Evolutionary conservation across 176 grass and related monocot genomes (phyloP), one percentile per base, ranked within the genome.

Genomic region (barley (Hordeum vulgare)): DNA sequence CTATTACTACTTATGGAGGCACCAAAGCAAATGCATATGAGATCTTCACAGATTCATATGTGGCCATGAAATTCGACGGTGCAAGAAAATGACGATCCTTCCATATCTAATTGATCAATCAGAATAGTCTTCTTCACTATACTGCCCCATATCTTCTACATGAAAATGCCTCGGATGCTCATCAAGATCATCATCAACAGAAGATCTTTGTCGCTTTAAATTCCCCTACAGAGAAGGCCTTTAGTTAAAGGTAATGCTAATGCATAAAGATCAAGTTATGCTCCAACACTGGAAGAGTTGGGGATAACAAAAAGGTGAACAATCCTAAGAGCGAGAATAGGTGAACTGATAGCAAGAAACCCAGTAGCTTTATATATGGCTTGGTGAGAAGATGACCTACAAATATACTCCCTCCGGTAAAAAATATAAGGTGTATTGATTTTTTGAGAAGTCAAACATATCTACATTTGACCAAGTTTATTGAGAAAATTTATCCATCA

Each of bases 151-250:
- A 53, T 92, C 90, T 78, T 85, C 85, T 76, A 71, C 84, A n/a
- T 75, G 75, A 67, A 66, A 74, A 83, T 67, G 84, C 75, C 83
- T 86, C 12, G 41, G 72, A 69, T 86, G 67, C 67, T 86, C 84
- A 86, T 90, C 84, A 61, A 90, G 84, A 86, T 90, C 84, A 88
- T 85, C 85, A 81, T 88, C 91, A 94, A 74, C 84, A 37, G 37
- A 61, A 83, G 91, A 80, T 37, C 77, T 88, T 62, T 73, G 83
- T 59, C 80, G 69, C 81, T 94, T 92, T 23, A 66, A 84, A 77
- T 87, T 91, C 33, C 78, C 90, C 90, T 91, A 33, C 61, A 83
- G 27, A 86, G 49, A 80, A 80, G 67, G 17, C n/a, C 20, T 76
- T 79, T 20, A 85, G 82, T 85, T 53, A 75, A 62, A 79, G 10